Conservation (phyloP, 2,329 filamentous ascomycete species). For the Hymenoscyphus occultus region DNA sequence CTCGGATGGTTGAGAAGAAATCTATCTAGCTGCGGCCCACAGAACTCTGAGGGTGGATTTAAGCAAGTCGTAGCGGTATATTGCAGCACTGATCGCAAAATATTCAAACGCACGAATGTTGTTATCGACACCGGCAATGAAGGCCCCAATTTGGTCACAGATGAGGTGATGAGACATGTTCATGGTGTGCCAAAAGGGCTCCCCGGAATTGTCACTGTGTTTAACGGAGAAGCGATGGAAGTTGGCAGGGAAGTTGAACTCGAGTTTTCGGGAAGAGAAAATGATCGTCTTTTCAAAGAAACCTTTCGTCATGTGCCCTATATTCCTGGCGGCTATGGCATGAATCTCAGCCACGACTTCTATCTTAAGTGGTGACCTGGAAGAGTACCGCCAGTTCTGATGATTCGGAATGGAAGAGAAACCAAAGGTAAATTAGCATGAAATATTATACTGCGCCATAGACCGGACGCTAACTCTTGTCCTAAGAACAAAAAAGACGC, state of each 20-base stretch:
- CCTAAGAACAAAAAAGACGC: not conserved
- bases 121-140: not conserved
- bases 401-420: not conserved
- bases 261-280: not conserved
- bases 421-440: not conserved
- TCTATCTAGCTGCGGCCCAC: too few species aligned
- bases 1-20: too few species aligned
- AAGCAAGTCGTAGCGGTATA: not conserved
- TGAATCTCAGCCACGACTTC: not conserved
- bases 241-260: not conserved
- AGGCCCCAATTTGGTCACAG: not conserved
- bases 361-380: not conserved
- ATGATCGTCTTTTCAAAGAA: not conserved
- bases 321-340: not conserved
- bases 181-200: not conserved
- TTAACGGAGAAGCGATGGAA: not conserved
- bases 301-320: not conserved
- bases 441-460: not conserved
- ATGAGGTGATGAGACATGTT: not conserved
- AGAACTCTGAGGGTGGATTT: too few species aligned
- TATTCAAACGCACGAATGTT: not conserved
- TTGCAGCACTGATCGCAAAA: not conserved
- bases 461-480: not conserved
- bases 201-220: not conserved
- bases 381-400: not conserved